Evolutionary conservation across 441 rosid species (phyloP).

Genomic region (Euphorbia schlechtendalii): DNA sequence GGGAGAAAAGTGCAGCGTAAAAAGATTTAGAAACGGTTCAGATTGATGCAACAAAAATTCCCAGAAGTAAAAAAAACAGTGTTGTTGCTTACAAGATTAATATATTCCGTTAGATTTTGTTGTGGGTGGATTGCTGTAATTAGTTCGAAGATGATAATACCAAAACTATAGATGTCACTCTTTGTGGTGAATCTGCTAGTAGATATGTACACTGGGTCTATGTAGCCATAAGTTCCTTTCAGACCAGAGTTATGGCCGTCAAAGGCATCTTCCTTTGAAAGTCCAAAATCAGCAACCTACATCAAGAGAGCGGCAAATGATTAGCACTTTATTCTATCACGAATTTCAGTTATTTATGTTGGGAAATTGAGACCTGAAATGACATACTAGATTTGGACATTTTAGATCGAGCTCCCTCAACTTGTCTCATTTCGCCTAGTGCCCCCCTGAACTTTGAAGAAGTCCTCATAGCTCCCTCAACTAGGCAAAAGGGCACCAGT

Average conservation of each 20-base stretch:
- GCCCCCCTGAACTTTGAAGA: too few species aligned
- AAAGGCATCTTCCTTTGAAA: constrained; percentile 77
- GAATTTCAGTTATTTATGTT: background rate
- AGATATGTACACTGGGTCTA: constrained; percentile 76
- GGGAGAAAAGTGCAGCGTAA: background rate
- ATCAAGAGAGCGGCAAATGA: background rate
- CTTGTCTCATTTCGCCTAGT: too few species aligned
- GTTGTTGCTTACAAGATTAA: constrained; percentile 61
- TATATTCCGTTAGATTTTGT: constrained; percentile 83
- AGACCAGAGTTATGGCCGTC: constrained; percentile 71
- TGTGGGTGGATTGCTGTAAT: constrained; percentile 90
- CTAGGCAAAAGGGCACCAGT: too few species aligned
- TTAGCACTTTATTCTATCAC: background rate
- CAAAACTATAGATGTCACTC: constrained; percentile 90
- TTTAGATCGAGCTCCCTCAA: too few species aligned
- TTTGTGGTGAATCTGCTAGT: constrained; percentile 77
- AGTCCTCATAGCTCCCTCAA: too few species aligned
- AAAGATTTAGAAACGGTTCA: background rate
- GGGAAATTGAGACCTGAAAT: background rate
- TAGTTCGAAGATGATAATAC: constrained; percentile 82
- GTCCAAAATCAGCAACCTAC: constrained; percentile 97
- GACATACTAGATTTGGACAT: background rate
- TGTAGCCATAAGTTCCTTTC: constrained; percentile 92
- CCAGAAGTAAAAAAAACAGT: background rate
- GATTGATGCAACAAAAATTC: background rate